Conservation (phyloP, 306 rosid species). For the Casuarina cunninghamiana region DNA sequence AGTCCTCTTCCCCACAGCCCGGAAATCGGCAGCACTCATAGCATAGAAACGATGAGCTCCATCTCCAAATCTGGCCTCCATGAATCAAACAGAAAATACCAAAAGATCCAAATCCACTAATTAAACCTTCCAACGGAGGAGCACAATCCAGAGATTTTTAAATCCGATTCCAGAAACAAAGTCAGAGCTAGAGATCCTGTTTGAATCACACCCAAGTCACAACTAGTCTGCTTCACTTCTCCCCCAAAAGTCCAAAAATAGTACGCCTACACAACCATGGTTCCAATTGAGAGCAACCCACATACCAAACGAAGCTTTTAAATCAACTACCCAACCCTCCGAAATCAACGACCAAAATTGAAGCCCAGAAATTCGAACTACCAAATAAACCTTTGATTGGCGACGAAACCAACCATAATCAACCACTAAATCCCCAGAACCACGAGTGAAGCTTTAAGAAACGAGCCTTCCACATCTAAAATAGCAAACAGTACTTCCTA, state of each 20-base stretch:
- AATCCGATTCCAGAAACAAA: conserved; percentile 24
- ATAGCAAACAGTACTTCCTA: background rate
- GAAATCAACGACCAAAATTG: conserved; percentile 25
- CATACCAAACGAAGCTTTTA: conserved; percentile 33
- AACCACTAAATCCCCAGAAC: conserved; percentile 19
- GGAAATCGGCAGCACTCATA: conserved; percentile 45
- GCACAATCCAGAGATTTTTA: background rate
- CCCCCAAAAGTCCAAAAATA: conserved; percentile 56
- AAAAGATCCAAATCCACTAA: conserved; percentile 13
- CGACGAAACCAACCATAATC: conserved; percentile 27
- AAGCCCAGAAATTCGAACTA: conserved; percentile 1
- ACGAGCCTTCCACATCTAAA: conserved; percentile 11
- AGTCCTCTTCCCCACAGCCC: conserved; percentile 53
- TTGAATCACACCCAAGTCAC: conserved; percentile 16
- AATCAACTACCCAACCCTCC: conserved; percentile 24
- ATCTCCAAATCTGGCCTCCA: conserved; percentile 71
- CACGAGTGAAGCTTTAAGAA: background rate
- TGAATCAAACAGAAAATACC: conserved; percentile 24
- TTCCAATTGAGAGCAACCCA: conserved; percentile 52
- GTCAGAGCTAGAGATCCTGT: conserved; percentile 16
- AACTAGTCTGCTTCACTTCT: conserved; percentile 45
- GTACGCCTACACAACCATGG: conserved; percentile 47
- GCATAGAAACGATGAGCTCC: conserved; percentile 49
- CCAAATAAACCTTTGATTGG: conserved; percentile 25
- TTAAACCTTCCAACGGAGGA: background rate